Evolutionary conservation across 2,329 filamentous ascomycete species (phyloP), one percentile per base, ranked within the genome.

Genomic region (Dactylellina drechsleri): DNA sequence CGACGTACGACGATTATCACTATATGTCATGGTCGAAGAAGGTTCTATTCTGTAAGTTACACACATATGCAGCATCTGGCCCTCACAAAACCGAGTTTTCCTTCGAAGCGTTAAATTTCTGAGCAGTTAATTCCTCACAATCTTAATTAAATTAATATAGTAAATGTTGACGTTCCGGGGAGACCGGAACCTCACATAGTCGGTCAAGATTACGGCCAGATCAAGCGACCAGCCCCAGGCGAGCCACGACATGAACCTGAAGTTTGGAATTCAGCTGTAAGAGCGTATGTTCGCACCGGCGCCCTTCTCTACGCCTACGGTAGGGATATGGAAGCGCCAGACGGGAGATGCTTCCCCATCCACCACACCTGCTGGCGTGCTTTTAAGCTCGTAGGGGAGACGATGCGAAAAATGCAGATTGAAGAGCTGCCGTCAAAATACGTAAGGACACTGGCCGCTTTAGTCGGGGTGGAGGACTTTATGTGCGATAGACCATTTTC

Each of bases 311-410:
- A 57, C 49, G 54, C 56, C 4, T 6, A 36, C 0, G n/a, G 8
- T 1, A 10, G 1, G 1, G 56, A 53, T 16, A 7, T 28, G 15
- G 53, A 60, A 31, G 18, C 20, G 0, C 62, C 58, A 1, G 67
- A 66, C 20, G 67, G 67, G 18, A 72, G 45, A 20, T 65, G 54
- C 36, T 72, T 59, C 15, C 45, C 54, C 8, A 41, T 72, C 0
- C 67, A 72, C 23, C 16, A 10, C 1, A 12, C 16, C 6, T 72
- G 67, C 20, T 58, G 45, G 67, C 2, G 31, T 10, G 31, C 31
- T 10, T 36, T 36, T 36, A 36, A 10, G 10, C n/a, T 65, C 5
- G 66, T 23, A 18, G 5, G 15, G 6, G 31, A 13, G 20, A 5
- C 65, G 15, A 18, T 8, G 8, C 20, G 7, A 18, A 49, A 10